These are phyloP conservation scores for Magnaporthiopsis incrustans DNA, from an alignment of 2,329 filamentous ascomycete species.

Conservation along the genomic window DNA sequence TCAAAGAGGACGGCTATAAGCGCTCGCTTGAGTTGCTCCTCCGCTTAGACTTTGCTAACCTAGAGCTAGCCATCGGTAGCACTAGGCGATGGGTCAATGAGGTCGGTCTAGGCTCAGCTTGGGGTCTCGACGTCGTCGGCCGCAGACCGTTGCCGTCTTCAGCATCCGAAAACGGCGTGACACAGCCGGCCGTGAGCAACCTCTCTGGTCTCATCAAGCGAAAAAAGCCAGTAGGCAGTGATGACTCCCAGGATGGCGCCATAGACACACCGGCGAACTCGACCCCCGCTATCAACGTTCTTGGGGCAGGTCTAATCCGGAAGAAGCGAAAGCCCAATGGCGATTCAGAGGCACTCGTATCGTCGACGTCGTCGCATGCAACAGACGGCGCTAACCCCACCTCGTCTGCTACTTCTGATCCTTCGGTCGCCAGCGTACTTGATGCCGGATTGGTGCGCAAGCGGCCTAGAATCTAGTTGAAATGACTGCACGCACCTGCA, in stretches of 20 bases:
- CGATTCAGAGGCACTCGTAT: neutral
- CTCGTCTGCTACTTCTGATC: neutral
- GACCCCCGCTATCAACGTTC: slow-evolving; percentile 13
- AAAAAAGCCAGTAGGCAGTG: slow-evolving; percentile 21
- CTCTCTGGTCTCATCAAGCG: slow-evolving; percentile 38
- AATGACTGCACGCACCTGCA: neutral
- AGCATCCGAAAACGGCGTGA: slow-evolving; percentile 4
- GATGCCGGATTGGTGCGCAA: slow-evolving; percentile 36
- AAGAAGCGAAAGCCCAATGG: slow-evolving; percentile 31
- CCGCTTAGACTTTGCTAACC: slow-evolving; percentile 63
- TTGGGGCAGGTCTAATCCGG: slow-evolving; percentile 29
- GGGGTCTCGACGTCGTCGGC: slow-evolving; percentile 45
- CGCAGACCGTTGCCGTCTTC: slow-evolving; percentile 16
- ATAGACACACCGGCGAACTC: neutral
- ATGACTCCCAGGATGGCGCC: neutral
- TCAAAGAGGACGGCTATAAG: slow-evolving; percentile 58
- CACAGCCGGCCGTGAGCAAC: slow-evolving; percentile 31
- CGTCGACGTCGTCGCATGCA: slow-evolving; percentile 14
- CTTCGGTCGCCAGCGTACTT: slow-evolving; percentile 13
- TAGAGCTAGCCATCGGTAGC: slow-evolving; percentile 54
- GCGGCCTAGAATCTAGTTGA: slow-evolving; percentile 32
- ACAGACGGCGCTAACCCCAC: neutral
- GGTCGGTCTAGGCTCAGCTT: slow-evolving; percentile 44
- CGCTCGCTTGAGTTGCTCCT: slow-evolving; percentile 62
- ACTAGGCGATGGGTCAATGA: slow-evolving; percentile 65